Conservation (phyloP, 2,329 filamentous ascomycete genomes). For the Celoporthe dispersa region DNA sequence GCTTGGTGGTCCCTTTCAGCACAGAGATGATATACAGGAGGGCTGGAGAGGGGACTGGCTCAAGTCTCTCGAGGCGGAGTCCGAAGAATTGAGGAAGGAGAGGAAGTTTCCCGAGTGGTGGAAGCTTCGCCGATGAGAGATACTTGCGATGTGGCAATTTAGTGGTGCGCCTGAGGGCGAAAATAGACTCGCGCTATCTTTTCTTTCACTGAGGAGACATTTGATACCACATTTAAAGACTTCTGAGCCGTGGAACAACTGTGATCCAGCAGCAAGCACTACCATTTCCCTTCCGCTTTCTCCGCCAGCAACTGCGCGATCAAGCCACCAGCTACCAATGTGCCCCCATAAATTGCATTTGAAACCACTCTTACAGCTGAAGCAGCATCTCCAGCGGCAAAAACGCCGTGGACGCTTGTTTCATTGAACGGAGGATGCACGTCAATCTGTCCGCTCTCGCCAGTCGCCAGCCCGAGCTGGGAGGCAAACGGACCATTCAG, state of each 20-base stretch:
- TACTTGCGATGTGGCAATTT: neutral
- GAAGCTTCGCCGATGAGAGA: neutral
- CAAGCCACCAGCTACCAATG: constrained; percentile 19
- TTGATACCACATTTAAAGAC: neutral
- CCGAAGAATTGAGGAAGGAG: constrained; percentile 41
- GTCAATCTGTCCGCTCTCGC: constrained; percentile 22
- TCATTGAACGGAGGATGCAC: constrained; percentile 19
- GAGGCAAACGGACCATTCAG: constrained; percentile 20
- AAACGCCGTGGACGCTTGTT: constrained; percentile 24
- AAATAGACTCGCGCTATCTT: neutral
- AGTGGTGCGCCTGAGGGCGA: neutral
- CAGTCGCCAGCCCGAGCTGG: constrained; percentile 20
- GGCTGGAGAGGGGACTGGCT: constrained; percentile 47
- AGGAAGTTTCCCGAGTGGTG: constrained; percentile 27
- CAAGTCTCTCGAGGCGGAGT: constrained; percentile 38
- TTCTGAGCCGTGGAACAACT: neutral
- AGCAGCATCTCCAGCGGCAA: constrained; percentile 28
- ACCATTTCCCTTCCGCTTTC: neutral
- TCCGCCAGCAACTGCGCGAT: constrained; percentile 22
- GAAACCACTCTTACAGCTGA: constrained; percentile 10
- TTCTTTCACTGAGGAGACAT: neutral
- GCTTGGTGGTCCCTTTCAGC: constrained; percentile 40
- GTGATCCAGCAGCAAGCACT: neutral
- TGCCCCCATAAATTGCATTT: constrained; percentile 21
- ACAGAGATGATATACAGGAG: constrained; percentile 42